Evolutionary conservation across 83 land plant species (phyloP).

Genomic region (Picea engelmannii): DNA sequence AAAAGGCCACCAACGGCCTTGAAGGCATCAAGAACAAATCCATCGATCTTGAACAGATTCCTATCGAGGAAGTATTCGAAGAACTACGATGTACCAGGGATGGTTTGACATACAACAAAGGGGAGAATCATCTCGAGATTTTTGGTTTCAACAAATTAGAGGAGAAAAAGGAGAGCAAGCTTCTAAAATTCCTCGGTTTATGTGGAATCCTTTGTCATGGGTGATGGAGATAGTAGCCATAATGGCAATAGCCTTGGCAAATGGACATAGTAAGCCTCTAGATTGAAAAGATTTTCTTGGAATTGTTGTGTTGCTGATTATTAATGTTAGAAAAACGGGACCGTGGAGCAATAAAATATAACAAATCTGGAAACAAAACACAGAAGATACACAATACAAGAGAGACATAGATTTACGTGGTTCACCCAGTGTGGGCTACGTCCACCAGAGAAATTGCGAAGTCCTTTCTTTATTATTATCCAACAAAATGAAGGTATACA

Average conservation of each 20-base stretch:
- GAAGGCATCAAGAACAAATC: constrained; percentile 2
- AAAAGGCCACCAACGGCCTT: not conserved
- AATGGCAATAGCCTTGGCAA: constrained; percentile 30
- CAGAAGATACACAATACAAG: too few relatives aligned
- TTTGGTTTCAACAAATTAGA: too few relatives aligned
- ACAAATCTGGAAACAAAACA: too few relatives aligned
- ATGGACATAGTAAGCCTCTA: constrained; percentile 47
- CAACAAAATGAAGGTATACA: too few relatives aligned
- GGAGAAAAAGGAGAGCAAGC: constrained; percentile 36
- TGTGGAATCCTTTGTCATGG: too few relatives aligned
- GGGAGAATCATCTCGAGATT: constrained; percentile 41
- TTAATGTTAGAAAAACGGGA: too few relatives aligned
- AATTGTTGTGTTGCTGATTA: constrained; percentile 40
- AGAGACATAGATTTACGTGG: too few relatives aligned
- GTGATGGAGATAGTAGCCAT: constrained; percentile 17
- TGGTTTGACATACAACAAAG: constrained; percentile 42
- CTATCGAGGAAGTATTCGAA: constrained; percentile 49
- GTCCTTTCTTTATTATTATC: too few relatives aligned
- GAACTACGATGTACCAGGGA: constrained; percentile 46
- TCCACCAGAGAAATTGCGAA: too few relatives aligned
- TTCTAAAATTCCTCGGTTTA: constrained; percentile 30
- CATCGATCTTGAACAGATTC: not conserved
- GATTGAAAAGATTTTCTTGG: constrained; percentile 66
- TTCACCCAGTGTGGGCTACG: too few relatives aligned
- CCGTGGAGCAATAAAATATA: too few relatives aligned